A percentile compares a stretch with the other conserved stretches of the same genome.
These are phyloP conservation scores for Bassia scoparia DNA, from an alignment of 148 eudicot genomes.

Conservation along the genomic window DNA sequence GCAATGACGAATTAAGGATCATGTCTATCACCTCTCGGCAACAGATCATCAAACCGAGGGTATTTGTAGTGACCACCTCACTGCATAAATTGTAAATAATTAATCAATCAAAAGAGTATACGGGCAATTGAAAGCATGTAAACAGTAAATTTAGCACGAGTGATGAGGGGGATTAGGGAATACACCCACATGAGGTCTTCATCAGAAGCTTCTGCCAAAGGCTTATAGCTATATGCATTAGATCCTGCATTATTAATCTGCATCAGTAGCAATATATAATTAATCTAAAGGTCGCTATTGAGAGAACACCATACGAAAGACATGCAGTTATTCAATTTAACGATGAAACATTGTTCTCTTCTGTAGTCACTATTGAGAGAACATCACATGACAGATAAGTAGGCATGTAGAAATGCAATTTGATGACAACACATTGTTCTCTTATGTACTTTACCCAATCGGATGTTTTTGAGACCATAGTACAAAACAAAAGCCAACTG, in stretches of 20 bases:
- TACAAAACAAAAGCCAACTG: not conserved
- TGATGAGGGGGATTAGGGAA: not conserved
- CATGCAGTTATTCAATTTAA: not conserved
- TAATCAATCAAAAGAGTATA: not conserved
- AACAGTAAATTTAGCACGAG: not conserved
- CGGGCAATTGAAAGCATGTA: slow-evolving; percentile 2
- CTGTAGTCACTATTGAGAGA: not conserved
- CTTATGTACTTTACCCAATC: not conserved
- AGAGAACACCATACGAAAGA: not conserved
- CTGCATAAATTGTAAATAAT: slow-evolving; percentile 39
- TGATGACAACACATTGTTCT: not conserved
- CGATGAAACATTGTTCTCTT: not conserved
- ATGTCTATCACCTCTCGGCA: slow-evolving; percentile 75
- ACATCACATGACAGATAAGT: not conserved
- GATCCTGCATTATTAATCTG: slow-evolving; percentile 99
- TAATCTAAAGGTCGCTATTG: slow-evolving; percentile 20
- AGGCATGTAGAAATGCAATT: not conserved
- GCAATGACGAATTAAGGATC: not conserved
- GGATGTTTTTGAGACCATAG: not conserved
- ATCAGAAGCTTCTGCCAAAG: slow-evolving; percentile 91
- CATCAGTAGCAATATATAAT: slow-evolving; percentile 39
- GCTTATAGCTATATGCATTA: slow-evolving; percentile 93
- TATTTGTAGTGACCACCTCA: slow-evolving; percentile 93
- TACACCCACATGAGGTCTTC: slow-evolving; percentile 80
- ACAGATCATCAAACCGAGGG: slow-evolving; percentile 97